A percentile compares a stretch with the other conserved stretches of the same genome.
Conservation (phyloP, 768 basidiomycete species). For the Tylopilus felleus region DNA sequence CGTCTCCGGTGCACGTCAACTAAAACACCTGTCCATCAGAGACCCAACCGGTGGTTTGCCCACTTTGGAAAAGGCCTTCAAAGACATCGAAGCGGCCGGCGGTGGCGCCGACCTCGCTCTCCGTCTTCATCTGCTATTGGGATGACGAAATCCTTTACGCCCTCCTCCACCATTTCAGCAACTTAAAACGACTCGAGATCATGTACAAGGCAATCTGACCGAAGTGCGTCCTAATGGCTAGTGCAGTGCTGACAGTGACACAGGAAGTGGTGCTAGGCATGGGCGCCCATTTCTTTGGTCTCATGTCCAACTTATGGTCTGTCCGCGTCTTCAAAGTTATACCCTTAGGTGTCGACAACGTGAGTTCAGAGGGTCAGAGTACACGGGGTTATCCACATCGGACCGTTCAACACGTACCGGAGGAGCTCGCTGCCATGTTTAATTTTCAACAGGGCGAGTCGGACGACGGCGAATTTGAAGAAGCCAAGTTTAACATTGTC, state of each 20-base stretch:
- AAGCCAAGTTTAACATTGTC: constrained; percentile 1
- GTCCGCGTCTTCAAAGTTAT: constrained; percentile 37
- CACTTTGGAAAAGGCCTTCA: constrained; percentile 26
- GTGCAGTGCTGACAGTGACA: background rate
- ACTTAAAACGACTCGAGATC: constrained; percentile 38
- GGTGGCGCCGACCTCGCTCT: constrained; percentile 25
- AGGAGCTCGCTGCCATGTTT: constrained; percentile 10
- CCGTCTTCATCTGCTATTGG: constrained; percentile 41
- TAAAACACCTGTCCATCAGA: constrained; percentile 24
- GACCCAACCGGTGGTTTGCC: constrained; percentile 21
- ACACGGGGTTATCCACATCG: constrained; percentile 14
- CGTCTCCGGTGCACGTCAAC: constrained; percentile 16
- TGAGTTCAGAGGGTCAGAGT: constrained; percentile 1
- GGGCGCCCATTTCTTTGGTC: constrained; percentile 41
- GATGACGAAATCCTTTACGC: constrained; percentile 46
- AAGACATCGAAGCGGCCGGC: constrained; percentile 20
- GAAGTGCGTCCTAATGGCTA: no score
- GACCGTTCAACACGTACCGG: constrained; percentile 8
- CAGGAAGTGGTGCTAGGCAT: constrained; percentile 41
- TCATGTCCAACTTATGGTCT: constrained; percentile 35
- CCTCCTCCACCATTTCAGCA: constrained; percentile 35
- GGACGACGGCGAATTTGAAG: constrained; percentile 24
- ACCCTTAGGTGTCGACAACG: constrained; percentile 13
- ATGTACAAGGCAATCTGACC: constrained; percentile 36
- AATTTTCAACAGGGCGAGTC: constrained; percentile 13